Conservation (phyloP, 75 land plant species). For the Selaginella tamariscina region DNA sequence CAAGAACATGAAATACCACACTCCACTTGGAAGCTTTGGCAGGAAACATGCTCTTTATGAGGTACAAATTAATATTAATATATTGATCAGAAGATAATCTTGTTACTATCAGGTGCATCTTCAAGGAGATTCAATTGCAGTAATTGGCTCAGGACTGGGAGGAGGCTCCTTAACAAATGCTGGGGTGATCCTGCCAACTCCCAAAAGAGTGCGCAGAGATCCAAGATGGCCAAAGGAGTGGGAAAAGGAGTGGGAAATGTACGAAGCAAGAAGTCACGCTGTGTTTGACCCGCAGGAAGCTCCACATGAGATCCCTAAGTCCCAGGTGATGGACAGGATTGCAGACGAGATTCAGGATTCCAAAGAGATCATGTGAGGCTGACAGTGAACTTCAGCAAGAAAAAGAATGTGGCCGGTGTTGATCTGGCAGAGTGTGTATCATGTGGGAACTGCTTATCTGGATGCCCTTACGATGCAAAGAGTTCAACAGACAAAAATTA, state of each 20-base stretch:
- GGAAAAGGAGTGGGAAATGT: conserved; percentile 32
- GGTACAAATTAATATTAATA: no score
- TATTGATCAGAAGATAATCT: not conserved
- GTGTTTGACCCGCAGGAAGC: conserved; percentile 26
- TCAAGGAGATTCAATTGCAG: conserved; percentile 28
- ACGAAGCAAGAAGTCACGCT: conserved; percentile 22
- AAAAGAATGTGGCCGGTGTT: not conserved
- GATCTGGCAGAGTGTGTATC: conserved; percentile 18
- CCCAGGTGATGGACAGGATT: conserved; percentile 22
- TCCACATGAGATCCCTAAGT: conserved; percentile 23
- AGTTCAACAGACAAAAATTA: conserved; percentile 41
- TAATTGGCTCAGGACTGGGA: conserved; percentile 35
- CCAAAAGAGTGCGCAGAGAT: conserved; percentile 29
- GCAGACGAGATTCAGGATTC: conserved; percentile 29
- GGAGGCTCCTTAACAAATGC: conserved; percentile 48
- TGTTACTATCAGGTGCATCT: conserved; percentile 20
- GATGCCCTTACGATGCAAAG: conserved; percentile 46
- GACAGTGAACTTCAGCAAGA: conserved; percentile 23
- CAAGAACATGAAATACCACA: not conserved
- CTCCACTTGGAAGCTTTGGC: conserved; percentile 12
- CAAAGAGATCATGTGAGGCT: conserved; percentile 13
- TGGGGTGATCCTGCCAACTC: conserved; percentile 33
- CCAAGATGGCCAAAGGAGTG: conserved; percentile 47
- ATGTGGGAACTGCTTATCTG: conserved; percentile 38
- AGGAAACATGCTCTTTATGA: not conserved